Percentiles rank a stretch among this genome's conserved stretches.
Evolutionary conservation across 169 alveolate species (phyloP).

Genomic region (Eimeria mitis): DNA sequence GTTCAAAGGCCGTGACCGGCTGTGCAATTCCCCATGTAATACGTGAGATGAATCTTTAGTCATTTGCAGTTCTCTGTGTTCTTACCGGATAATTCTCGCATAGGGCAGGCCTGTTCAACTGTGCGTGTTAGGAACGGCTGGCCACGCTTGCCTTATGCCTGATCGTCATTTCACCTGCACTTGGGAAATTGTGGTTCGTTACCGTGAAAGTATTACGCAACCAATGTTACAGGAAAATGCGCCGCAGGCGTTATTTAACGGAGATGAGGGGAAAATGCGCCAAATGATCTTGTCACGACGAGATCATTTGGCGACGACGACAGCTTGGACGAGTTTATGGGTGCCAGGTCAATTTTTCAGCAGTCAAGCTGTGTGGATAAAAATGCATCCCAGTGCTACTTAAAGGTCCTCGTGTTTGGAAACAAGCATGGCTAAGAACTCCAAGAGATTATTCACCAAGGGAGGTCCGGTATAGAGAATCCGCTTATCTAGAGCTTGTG

Average conservation of each 20-base stretch:
- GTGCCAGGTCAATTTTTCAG: neutral
- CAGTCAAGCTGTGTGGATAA: neutral
- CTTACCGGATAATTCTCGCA: neutral
- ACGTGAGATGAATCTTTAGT: neutral
- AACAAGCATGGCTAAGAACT: neutral
- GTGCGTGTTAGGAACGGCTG: neutral
- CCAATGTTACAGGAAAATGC: neutral
- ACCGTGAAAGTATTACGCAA: neutral
- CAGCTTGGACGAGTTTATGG: neutral
- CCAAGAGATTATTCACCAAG: neutral
- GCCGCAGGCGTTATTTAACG: neutral
- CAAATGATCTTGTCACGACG: neutral
- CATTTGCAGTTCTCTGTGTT: neutral
- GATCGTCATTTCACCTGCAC: neutral
- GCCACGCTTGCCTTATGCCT: neutral
- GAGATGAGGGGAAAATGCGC: neutral
- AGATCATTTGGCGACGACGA: no score
- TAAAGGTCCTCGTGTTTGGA: neutral
- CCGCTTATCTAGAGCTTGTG: slow-evolving; percentile 13
- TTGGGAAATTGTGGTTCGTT: neutral
- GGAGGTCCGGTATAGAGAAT: slow-evolving; percentile 41
- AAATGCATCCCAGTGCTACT: neutral
- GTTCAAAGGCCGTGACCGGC: neutral
- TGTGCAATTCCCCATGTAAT: neutral
- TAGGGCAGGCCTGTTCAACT: neutral